Evolutionary conservation across 495 filamentous ascomycete genomes (phyloP), one percentile per base, ranked within the genome.

Genomic region (Penicillium flavigenum): DNA sequence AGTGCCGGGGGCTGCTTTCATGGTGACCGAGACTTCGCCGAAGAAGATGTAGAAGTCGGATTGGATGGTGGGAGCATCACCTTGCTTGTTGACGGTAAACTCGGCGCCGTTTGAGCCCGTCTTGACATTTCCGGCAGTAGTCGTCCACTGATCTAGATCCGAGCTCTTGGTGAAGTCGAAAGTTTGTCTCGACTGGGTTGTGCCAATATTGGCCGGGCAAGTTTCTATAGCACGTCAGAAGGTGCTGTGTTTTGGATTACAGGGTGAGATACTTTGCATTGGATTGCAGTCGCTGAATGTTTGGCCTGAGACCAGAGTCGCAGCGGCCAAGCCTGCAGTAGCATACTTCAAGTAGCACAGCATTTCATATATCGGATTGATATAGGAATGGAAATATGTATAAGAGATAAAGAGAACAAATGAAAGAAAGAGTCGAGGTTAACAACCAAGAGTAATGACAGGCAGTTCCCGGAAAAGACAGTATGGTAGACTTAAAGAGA

Each of bases 31-130:
- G 42, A 86, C 79, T 56, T 79, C 78, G 41, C 90, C 90, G 62
- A 86, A 91, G 72, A 91, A 85, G 77, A 92, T 82, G 73, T 88
- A 88, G 66, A 85, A 88, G 58, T 86, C 77, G 29, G 86, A 81
- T 39, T 80, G 76, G 62, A 93, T 83, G 27, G 87, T 89, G 11
- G 89, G 87, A 5, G 86, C 81, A 58, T 92, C 85, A 53, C 82
- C 81, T 54, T 80, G 73, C 71, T 89, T 82, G 62, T 63, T 72
- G 70, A 94, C 82, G 49, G 80, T 86, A 77, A 92, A 88, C 52
- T 81, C 80, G 44, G 84, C 86, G 22, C 86, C 86, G 8, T 75
- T 61, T 43, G 80, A 69, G 16, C 61, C 58, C 34, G 71, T 74
- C n/a, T 60, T 73, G 47, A 89, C 73, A 11, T 68, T 59, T 49